These are phyloP conservation scores for Triticum dicoccoides DNA, from an alignment of 176 grass and related monocot genomes.

Conservation along the genomic window DNA sequence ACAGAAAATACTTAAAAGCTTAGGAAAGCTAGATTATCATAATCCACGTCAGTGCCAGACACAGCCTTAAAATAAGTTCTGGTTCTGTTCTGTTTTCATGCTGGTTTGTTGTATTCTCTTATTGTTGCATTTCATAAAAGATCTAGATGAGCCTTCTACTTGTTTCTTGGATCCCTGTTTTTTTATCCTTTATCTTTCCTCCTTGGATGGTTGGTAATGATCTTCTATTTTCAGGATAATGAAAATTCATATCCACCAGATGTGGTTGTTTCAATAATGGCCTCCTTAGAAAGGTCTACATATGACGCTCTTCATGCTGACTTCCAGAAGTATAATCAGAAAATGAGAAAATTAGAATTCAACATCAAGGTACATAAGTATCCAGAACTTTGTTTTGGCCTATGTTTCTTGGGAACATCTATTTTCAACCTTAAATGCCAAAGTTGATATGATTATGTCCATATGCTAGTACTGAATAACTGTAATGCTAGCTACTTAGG, in stretches of 20 bases:
- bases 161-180: constrained; percentile 4
- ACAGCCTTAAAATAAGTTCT: not conserved
- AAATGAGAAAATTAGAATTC: constrained; percentile 90
- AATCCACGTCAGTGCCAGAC: not conserved
- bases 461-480: not conserved
- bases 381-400: not conserved
- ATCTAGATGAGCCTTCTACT: not conserved
- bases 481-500: not conserved
- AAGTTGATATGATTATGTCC: not conserved
- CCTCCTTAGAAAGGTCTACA: constrained; percentile 65
- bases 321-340: constrained; percentile 93
- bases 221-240: constrained; percentile 46
- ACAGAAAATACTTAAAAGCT: not conserved
- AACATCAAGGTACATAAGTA: constrained; percentile 81
- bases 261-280: constrained; percentile 71
- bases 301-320: constrained; percentile 64
- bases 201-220: not conserved
- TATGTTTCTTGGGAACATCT: constrained; percentile 7
- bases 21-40: not conserved
- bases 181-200: not conserved
- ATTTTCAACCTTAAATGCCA: constrained; percentile 2
- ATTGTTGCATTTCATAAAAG: not conserved
- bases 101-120: not conserved
- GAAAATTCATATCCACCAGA: constrained; percentile 62
- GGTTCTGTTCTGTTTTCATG: constrained; percentile 5